These are phyloP conservation scores for Sporothrix sp. DNA, from an alignment of 2,329 filamentous ascomycete species.

Conservation along the genomic window DNA sequence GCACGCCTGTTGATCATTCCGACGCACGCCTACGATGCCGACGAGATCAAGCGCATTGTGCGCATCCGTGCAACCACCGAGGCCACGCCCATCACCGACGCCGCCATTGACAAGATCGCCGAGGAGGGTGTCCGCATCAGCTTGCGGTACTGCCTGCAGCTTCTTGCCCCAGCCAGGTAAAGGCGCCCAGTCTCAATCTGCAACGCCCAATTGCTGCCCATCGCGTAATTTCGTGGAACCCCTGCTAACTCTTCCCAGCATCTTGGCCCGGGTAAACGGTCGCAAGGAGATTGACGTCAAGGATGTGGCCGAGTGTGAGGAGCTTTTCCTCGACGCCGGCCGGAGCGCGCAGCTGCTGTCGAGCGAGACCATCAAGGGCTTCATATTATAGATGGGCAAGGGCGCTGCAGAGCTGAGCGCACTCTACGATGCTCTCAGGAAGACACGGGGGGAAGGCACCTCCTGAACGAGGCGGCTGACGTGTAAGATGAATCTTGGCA, in stretches of 20 bases:
- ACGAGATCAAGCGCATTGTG: constrained; percentile 90
- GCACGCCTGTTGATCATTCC: constrained; percentile 92
- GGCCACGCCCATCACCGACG: constrained; percentile 66
- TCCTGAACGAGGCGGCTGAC: too few relatives aligned
- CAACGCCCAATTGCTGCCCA: constrained; percentile 21
- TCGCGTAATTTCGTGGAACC: neutral
- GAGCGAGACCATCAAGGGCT: constrained; percentile 52
- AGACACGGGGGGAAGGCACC: too few relatives aligned
- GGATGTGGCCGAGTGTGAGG: constrained; percentile 73
- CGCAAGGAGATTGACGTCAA: constrained; percentile 65
- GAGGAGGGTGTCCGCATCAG: constrained; percentile 82
- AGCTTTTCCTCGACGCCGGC: constrained; percentile 73
- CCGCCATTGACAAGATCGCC: constrained; percentile 77
- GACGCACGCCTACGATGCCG: constrained; percentile 75
- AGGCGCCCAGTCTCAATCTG: too few relatives aligned
- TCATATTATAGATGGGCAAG: constrained; percentile 57
- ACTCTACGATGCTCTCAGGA: too few relatives aligned
- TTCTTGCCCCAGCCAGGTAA: constrained; percentile 74
- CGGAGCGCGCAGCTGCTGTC: constrained; percentile 63
- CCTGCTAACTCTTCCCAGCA: constrained; percentile 39
- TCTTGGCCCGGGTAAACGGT: constrained; percentile 78
- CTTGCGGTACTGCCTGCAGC: constrained; percentile 83
- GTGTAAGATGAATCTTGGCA: neutral
- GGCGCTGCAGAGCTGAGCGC: too few relatives aligned
- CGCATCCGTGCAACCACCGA: constrained; percentile 75